Evolutionary conservation across 352 stramenopile species (phyloP).

Genomic region (Pythium scleroteichum): DNA sequence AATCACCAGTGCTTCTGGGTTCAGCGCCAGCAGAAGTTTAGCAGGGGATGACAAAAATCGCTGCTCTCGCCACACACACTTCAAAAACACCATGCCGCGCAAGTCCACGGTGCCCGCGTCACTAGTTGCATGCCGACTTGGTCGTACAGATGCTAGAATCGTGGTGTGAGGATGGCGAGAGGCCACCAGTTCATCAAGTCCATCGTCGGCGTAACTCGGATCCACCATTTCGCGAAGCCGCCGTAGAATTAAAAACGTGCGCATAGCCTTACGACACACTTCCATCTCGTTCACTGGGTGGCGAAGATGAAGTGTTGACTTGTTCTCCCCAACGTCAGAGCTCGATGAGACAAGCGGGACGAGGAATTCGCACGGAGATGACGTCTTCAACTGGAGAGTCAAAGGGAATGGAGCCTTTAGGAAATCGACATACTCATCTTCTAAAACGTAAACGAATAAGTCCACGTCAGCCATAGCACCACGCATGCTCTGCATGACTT

Average conservation of each 20-base stretch:
- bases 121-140: slow-evolving; percentile 14
- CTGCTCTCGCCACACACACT: slow-evolving; percentile 78
- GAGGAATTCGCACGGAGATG: slow-evolving; percentile 70
- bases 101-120: slow-evolving; percentile 33
- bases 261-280: slow-evolving; percentile 68
- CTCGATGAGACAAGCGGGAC: slow-evolving; percentile 37
- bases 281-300: slow-evolving; percentile 71
- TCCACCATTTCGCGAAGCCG: slow-evolving; percentile 60
- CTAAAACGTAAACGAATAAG: slow-evolving; percentile 79
- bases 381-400: slow-evolving; percentile 54
- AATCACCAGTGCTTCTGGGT: slow-evolving; percentile 71
- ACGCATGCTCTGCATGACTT: slow-evolving; percentile 86
- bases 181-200: slow-evolving; percentile 50
- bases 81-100: slow-evolving; percentile 63
- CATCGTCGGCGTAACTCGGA: slow-evolving; percentile 40
- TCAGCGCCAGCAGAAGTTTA: slow-evolving; percentile 66
- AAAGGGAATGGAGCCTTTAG: slow-evolving; percentile 48
- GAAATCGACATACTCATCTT: slow-evolving; percentile 67
- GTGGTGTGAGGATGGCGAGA: slow-evolving; percentile 65
- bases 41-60: slow-evolving; percentile 66
- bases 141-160: slow-evolving; percentile 34
- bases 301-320: slow-evolving; percentile 43
- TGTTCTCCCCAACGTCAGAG: slow-evolving; percentile 26
- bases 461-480: slow-evolving; percentile 77
- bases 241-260: slow-evolving; percentile 60